Base-by-base conservation (phyloP, 805 yeast genomes). In the Pichia membranifaciens region DNA sequence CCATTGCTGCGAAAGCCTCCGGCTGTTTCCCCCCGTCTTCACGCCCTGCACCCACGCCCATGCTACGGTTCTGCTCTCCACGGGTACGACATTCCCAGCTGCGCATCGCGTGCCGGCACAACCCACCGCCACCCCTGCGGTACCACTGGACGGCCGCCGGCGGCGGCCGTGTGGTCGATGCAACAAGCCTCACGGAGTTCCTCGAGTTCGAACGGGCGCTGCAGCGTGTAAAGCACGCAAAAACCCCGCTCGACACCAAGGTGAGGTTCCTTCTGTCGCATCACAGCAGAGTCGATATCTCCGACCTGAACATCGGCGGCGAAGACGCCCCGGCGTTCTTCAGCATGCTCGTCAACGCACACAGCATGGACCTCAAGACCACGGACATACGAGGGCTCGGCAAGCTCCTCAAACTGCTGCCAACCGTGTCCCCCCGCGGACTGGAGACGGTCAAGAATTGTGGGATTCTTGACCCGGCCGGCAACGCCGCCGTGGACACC, bases 361-460 rank as follows among this genome's bases (percentile, higher is more conserved):
- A 37, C 7, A 20, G 32, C 5, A 28, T 43, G 5, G 17, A 48
- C 31, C 35, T 48, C 10, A 39, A 48, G 22, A 10, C 13, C 4
- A 16, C 13, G 6, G 23, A 39, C 4, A 34, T 48, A n/a, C 15
- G 15, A 12, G 50, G 50, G 8, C 17, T 48, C 5, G 47, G 47
- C 13, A 43, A 17, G 23, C 23, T 48, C 13, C 18, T 48, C 5
- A 48, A 48, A 39, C 8, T 23, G 4, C 20, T 48, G 16, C 18
- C 47, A 16, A 29, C 15, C 13, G 16, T 23, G 17, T 34, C 47
- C 16, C 9, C 5, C 17, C 12, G 29, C 23, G 50, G 50, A 5
- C 13, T 43, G 4, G 25, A 43, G 13, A 10, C 39, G 1, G 44
- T 48, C 18, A 48, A 43, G 44, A 48, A 48, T 48, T 48, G 50